Evolutionary conservation across 805 yeast genomes (phyloP), one percentile per base, ranked within the genome.

Genomic region (Ogataea minuta): DNA sequence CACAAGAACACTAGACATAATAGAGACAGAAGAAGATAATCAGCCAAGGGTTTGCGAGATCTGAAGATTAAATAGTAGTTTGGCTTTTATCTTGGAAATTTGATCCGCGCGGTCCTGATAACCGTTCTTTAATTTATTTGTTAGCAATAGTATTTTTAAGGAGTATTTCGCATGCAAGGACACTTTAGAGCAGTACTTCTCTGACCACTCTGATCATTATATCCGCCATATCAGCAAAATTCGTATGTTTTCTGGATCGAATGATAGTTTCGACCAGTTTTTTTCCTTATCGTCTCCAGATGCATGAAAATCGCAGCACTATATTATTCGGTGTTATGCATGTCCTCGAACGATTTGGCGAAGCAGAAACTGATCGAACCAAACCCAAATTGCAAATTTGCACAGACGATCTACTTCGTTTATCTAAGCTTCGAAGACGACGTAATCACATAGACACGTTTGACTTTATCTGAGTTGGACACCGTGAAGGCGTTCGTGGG

Each of bases 1-100:
- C 25, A 77, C 66, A 4, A 72, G 64, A 10, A 74, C 59, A 13
- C 25, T 15, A n/a, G 24, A 3, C 41, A 37, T 37, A n/a, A n/a
- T n/a, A n/a, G n/a, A n/a, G n/a, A n/a, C n/a, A n/a, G n/a, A n/a
- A n/a, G n/a, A n/a, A n/a, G n/a, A n/a, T n/a, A n/a, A n/a, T n/a
- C n/a, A n/a, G n/a, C n/a, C n/a, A n/a, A n/a, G n/a, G n/a, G n/a
- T n/a, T n/a, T n/a, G n/a, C n/a, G n/a, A n/a, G n/a, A 4, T n/a
- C 4, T 12, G 8, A n/a, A 23, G 15, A 15, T 2, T 14, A 16
- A 17, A n/a, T 15, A 6, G 8, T 11, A 10, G 12, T 2, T 21
- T 6, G 39, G n/a, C n/a, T n/a, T n/a, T n/a, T n/a, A n/a, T n/a
- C n/a, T n/a, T n/a, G n/a, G 39, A 23, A 36, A 17, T n/a, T 14